Base-by-base conservation (phyloP, 345 rosid genomes). In the Xanthoceras sorbifolium region DNA sequence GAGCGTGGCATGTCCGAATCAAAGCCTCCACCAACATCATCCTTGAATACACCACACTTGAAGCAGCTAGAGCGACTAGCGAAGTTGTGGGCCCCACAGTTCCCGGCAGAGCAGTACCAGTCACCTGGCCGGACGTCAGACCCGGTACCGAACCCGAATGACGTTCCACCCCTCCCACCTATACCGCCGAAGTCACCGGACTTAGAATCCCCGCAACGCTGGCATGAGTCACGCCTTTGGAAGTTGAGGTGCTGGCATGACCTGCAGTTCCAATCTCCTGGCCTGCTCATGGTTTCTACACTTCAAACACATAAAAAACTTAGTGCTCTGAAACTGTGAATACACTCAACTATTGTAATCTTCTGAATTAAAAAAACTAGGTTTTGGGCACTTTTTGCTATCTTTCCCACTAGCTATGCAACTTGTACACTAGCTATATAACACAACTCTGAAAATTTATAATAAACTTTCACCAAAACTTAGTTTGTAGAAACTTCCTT, bases 71-170 rank as follows among this genome's bases (percentile, higher is more conserved):
- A 92, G 31, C 99, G 94, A 83, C 91, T 92, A 2, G 99, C 97
- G 32, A 93, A 95, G 78, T 95, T 95, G 83, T 93, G 99, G 4
- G 97, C 86, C 26, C 98, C 99, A 25, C 99, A 95, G 84, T 87
- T 91, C n/a, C 89, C 89, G 1, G 86, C 83, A 1, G 91, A 52
- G 87, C 99, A 95, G 77, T 93, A 95, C 99, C 99, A 95, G 74
- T 93, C 98, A 18, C 99, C 99, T 0, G 96, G 97, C 72, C 98
- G 86, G 71, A 95, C 97, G 63, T 95, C 99, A 20, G 98, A 90
- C 46, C 97, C 99, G 9, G 92, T 84, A 59, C 82, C 78, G 80
- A 90, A 92, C 34, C 92, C 97, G 25, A 91, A 86, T 0, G 94
- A 87, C 0, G 97, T 71, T 62, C 90, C 89, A 3, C 82, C 77